A percentile compares a stretch with the other conserved stretches of the same genome.
Evolutionary conservation across 1,284 basidiomycete species (phyloP).

Genomic region (Puccinia horiana): DNA sequence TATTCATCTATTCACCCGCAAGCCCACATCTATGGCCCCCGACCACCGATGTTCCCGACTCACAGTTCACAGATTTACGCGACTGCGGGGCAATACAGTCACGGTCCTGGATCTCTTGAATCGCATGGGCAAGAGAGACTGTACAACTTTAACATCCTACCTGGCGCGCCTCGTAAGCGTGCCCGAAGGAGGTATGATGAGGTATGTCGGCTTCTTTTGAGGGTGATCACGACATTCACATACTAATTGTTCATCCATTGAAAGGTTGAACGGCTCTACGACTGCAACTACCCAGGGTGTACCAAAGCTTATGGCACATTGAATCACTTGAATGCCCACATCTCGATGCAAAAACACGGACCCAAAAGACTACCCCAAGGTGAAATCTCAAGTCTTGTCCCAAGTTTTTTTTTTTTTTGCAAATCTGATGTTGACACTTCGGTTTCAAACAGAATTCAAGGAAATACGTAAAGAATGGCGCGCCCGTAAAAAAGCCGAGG

Average conservation of each 20-base stretch:
- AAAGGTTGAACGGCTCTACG: conserved; percentile 80
- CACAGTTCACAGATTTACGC: conserved; percentile 9
- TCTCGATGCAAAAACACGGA: conserved; percentile 89
- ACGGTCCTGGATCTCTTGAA: background rate
- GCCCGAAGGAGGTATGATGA: conserved; percentile 81
- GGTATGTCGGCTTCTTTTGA: background rate
- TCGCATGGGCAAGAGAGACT: background rate
- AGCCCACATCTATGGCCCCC: background rate
- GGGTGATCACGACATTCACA: background rate
- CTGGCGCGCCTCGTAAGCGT: conserved; percentile 67
- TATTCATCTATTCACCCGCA: background rate
- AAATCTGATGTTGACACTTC: background rate
- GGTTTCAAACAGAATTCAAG: conserved; percentile 75
- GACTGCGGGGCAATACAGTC: background rate
- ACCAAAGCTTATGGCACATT: conserved; percentile 72
- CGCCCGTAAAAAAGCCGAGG: conserved; percentile 80
- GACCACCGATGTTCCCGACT: background rate
- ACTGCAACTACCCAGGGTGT: conserved; percentile 78
- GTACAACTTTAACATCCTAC: conserved; percentile 39
- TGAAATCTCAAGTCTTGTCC: conserved; percentile 50
- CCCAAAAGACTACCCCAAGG: conserved; percentile 76
- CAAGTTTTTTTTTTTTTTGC: background rate
- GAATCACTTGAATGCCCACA: conserved; percentile 88
- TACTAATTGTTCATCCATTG: background rate
- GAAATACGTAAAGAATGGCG: conserved; percentile 94